phyloP scores from a whole-genome alignment of 768 basidiomycete species.

The Mycena pura region DNA sequence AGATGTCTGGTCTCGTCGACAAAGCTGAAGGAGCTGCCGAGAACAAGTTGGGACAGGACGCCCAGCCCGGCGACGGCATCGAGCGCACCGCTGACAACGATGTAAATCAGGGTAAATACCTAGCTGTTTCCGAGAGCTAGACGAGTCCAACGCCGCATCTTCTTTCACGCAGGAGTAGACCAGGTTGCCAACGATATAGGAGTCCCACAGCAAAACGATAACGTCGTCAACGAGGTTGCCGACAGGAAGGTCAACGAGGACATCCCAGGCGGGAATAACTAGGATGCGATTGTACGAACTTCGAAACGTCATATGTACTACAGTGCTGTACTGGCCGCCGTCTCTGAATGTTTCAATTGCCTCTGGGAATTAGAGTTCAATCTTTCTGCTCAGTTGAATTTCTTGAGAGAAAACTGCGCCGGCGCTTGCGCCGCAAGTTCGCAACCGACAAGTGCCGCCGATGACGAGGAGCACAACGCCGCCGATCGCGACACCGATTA shows the following conservation, averaged over 20 bases:
- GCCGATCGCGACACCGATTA: too few relatives aligned
- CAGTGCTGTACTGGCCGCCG: neutral
- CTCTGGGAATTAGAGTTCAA: neutral
- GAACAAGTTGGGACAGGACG: constrained; percentile 14
- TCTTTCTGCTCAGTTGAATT: neutral
- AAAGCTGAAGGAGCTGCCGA: constrained; percentile 12
- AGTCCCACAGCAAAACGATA: constrained; percentile 12
- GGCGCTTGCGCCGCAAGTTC: too few relatives aligned
- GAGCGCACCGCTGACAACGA: constrained; percentile 16
- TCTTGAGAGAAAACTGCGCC: neutral
- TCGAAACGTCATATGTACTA: neutral
- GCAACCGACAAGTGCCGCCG: too few relatives aligned
- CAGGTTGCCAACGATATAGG: constrained; percentile 13
- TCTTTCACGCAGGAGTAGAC: constrained; percentile 6
- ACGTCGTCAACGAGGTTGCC: constrained; percentile 11
- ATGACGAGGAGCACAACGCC: too few relatives aligned
- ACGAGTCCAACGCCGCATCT: neutral
- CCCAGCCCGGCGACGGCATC: constrained; percentile 13
- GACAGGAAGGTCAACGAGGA: constrained; percentile 16
- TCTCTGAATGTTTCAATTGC: constrained; percentile 3
- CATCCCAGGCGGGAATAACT: constrained; percentile 14
- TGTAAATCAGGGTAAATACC: constrained; percentile 8
- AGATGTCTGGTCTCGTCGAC: constrained; percentile 6
- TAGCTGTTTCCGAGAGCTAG: neutral
- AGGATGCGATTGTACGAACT: neutral